Percentiles rank a stretch among this genome's conserved stretches.
phyloP scores from a whole-genome alignment of 2,329 filamentous ascomycete genomes.

The Bipolaris zeicola region DNA sequence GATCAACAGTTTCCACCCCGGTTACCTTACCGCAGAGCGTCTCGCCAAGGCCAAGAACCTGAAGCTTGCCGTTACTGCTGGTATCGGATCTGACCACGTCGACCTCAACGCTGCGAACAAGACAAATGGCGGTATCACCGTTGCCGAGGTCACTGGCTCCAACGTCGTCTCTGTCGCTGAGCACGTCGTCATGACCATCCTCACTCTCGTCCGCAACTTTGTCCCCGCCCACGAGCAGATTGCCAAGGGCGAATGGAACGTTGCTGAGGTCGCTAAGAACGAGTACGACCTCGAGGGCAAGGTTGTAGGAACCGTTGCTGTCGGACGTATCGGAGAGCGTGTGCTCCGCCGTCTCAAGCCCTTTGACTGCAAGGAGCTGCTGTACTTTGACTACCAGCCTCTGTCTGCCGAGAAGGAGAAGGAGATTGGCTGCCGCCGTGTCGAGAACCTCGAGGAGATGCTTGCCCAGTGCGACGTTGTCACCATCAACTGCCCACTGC shows the following conservation, averaged over 20 bases:
- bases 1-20: constrained; percentile 83
- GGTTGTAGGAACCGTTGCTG: constrained; percentile 95
- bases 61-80: constrained; percentile 94
- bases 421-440: constrained; percentile 93
- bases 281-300: constrained; percentile 98
- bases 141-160: constrained; percentile 96
- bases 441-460: constrained; percentile 91
- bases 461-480: constrained; percentile 92
- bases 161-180: constrained; percentile 99
- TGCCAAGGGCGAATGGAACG: constrained; percentile 87
- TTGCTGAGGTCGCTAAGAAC: constrained; percentile 95
- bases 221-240: constrained; percentile 97
- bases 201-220: constrained; percentile 95
- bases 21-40: constrained; percentile 95
- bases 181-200: constrained; percentile 99
- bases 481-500: constrained; percentile 99
- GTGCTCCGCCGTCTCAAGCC: constrained; percentile 94
- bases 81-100: constrained; percentile 98
- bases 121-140: constrained; percentile 96
- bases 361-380: constrained; percentile 99
- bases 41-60: constrained; percentile 98
- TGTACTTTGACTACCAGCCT: constrained; percentile 99
- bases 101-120: constrained; percentile 97
- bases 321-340: constrained; percentile 97
- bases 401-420: constrained; percentile 82